Evolutionary conservation across 2,329 filamentous ascomycete genomes (phyloP), one percentile per base, ranked within the genome.

Genomic region (Talaromyces marneffei): DNA sequence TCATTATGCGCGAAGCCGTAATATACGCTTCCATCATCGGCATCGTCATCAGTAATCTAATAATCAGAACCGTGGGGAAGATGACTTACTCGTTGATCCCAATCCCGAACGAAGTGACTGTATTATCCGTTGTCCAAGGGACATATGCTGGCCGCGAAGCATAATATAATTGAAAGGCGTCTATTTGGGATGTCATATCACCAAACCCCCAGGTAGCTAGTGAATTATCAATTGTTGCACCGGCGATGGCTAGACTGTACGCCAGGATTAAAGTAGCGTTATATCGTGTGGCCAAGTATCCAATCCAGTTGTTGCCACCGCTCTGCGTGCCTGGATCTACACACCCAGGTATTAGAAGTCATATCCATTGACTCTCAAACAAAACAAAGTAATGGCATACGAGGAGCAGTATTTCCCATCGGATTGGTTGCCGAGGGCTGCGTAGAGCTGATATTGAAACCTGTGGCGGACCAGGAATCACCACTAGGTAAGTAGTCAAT

Each of bases 201-300:
- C 55, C 60, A 25, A 62, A 62, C 12, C 55, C 60, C 60, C 60
- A 62, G 7, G 60, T 62, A 23, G 60, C 60, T 35, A 62, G 8
- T 16, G 60, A 58, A 25, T 62, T 62, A 48, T 59, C 56, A 48
- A 62, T 59, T 20, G 60, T 62, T 58, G 48, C 60, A 14, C 60
- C 60, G 39, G 60, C 60, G 29, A 60, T 60, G 20, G 58, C 58
- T 16, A 60, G 58, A 31, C 46, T 52, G 46, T 62, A 62, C 56
- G 60, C 10, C 40, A 62, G 48, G 42, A 55, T 40, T 20, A 55
- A 25, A 40, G 20, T 55, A 18, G 14, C 48, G 29, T 62, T 62
- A 48, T 59, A 59, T 4, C 59, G 29, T 59, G 55, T 59, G 37
- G 60, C 55, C 48, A 62, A 42, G 33, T 59, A 62, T 40, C 31